Evolutionary conservation across 139 green algal species (phyloP), one percentile per base, ranked within the genome.

Genomic region (Chara braunii): DNA sequence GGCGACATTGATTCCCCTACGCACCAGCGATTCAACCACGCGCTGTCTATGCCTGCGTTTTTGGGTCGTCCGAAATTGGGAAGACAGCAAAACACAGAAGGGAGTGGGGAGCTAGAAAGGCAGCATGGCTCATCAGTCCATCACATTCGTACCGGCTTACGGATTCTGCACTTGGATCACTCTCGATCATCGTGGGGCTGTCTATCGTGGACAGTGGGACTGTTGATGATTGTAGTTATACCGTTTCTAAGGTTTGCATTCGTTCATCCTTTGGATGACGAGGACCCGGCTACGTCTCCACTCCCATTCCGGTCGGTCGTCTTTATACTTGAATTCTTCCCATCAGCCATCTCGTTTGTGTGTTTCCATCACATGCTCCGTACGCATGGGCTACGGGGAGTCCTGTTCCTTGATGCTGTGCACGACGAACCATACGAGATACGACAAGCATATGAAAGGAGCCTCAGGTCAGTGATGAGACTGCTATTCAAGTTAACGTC

Each of bases 371-470:
- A 23, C 35, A 62, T 50, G 50, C 28, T 70, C 30, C 51, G n/a
- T 30, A 61, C 42, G 8, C 60, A 70, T 31, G 60, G 60, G 11
- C 51, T 70, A 29, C 48, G 55, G 29, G 60, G n/a, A 12, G 51
- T 70, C 8, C 50, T 70, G 1, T 69, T 70, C 52, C 18, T 70
- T 14, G 60, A 70, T 28, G 55, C 31, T 8, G 60, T 52, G 9
- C 24, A 50, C 0, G 52, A 68, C 24, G 58, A 68, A 24, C 26
- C 42, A 33, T 26, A 54, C 28, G 8, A 33, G 9, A 23, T 70
- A 24, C 60, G 64, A 28, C 24, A 69, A 32, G 24, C 44, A 28
- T 70, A 70, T 28, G 3, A 48, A 18, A 8, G 64, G n/a, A 26
- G n/a, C 3, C 60, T 70, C 52, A n/a, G 5, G 57, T 62, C 57